Percentiles rank a stretch among this genome's conserved stretches.
Evolutionary conservation across 2,329 filamentous ascomycete genomes (phyloP).

Genomic region (Xylaria sp.): DNA sequence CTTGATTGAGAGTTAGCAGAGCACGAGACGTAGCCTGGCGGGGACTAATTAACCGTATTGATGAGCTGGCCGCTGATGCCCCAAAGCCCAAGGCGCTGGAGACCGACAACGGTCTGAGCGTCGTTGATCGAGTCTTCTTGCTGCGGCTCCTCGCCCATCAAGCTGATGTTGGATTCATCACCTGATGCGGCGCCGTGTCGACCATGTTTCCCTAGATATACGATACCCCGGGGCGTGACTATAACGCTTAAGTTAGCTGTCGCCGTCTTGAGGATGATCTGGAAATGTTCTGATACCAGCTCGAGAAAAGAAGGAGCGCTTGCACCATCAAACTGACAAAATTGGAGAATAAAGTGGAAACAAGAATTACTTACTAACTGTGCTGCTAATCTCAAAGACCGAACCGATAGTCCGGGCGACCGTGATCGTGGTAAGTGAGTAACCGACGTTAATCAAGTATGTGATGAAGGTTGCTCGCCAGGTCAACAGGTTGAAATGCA

Average conservation of each 20-base stretch:
- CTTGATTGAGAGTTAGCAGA: conserved; percentile 41
- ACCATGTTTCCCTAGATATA: conserved; percentile 48
- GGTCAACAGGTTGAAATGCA: conserved; percentile 65
- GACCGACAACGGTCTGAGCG: conserved; percentile 46
- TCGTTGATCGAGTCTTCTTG: conserved; percentile 31
- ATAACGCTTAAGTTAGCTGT: background rate
- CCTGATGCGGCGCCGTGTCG: conserved; percentile 37
- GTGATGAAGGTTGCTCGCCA: conserved; percentile 66
- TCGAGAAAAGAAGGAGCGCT: background rate
- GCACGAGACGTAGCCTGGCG: background rate
- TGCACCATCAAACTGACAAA: too few relatives aligned
- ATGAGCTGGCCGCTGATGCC: conserved; percentile 54
- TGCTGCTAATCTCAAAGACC: conserved; percentile 63
- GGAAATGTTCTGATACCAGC: background rate
- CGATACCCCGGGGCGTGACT: conserved; percentile 60
- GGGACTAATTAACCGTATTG: conserved; percentile 49
- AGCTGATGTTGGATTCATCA: conserved; percentile 39
- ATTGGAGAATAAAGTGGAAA: background rate
- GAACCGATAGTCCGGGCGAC: conserved; percentile 58
- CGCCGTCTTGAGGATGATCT: background rate
- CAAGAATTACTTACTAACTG: conserved; percentile 49
- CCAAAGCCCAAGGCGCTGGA: conserved; percentile 55
- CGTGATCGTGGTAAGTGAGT: conserved; percentile 59
- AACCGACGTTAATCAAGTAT: conserved; percentile 61
- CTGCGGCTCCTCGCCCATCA: conserved; percentile 16